A percentile compares a stretch with the other conserved stretches of the same genome.
phyloP scores from a whole-genome alignment of 306 rosid species.

The Trifolium dubium region DNA sequence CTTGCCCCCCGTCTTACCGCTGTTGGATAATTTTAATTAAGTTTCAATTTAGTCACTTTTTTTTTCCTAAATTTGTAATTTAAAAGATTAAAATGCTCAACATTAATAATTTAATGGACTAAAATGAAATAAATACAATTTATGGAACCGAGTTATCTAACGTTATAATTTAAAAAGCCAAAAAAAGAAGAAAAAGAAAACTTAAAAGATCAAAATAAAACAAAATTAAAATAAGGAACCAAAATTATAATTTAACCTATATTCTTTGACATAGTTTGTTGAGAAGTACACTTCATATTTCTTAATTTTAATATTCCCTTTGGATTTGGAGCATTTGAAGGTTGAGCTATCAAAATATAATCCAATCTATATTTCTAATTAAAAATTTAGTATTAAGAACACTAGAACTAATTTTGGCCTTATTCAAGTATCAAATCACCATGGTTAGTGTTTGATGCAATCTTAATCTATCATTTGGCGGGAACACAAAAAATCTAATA shows the following conservation, averaged over 20 bases:
- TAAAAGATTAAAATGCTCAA: no score
- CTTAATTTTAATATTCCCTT: constrained; percentile 18
- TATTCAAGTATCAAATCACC: constrained; percentile 7
- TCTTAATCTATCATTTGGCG: constrained; percentile 31
- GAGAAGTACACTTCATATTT: neutral
- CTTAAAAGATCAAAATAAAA: no score
- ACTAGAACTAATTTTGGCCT: constrained; percentile 18
- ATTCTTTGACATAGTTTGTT: constrained; percentile 25
- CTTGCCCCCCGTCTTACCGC: no score
- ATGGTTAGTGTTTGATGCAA: constrained; percentile 29
- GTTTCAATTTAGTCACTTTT: no score
- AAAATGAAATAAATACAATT: no score
- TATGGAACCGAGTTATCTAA: no score
- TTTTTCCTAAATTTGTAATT: no score
- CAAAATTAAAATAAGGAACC: no score
- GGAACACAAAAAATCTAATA: constrained; percentile 27
- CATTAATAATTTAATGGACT: no score
- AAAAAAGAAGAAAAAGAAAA: no score
- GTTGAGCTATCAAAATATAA: constrained; percentile 42
- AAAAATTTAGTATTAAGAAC: neutral
- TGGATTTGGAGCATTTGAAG: constrained; percentile 20
- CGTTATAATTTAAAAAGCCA: no score
- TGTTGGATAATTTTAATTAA: no score
- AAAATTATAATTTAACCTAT: neutral
- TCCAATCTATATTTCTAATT: constrained; percentile 13